phyloP scores from a whole-genome alignment of 495 filamentous ascomycete genomes.

The Podospora fimiseda region DNA sequence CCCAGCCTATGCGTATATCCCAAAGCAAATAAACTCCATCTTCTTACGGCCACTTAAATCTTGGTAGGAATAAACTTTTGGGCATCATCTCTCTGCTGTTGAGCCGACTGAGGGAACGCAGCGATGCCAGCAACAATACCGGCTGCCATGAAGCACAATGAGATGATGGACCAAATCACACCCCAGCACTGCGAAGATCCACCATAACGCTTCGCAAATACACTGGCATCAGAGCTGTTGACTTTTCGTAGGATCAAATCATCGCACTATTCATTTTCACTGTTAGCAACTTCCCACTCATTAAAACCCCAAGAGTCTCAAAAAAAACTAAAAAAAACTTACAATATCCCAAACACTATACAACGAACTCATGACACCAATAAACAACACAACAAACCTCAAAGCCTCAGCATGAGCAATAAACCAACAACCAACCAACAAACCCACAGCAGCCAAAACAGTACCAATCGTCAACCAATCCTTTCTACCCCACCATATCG shows the following conservation, averaged over 20 bases:
- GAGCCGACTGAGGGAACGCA: conserved; percentile 62
- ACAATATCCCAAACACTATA: conserved; percentile 85
- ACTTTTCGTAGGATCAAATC: conserved; percentile 80
- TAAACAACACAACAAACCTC: conserved; percentile 71
- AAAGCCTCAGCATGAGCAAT: conserved; percentile 67
- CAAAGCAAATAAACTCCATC: no score
- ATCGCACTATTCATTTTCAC: conserved; percentile 46
- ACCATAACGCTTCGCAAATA: conserved; percentile 70
- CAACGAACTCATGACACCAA: conserved; percentile 70
- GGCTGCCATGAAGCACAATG: conserved; percentile 59
- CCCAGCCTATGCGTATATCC: no score
- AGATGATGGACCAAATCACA: conserved; percentile 68
- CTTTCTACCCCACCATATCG: conserved; percentile 70
- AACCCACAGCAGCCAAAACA: conserved; percentile 58
- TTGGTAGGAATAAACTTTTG: conserved; percentile 54
- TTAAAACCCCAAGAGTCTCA: background rate
- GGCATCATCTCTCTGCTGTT: conserved; percentile 62
- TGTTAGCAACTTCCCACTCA: conserved; percentile 4
- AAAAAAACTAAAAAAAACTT: conserved; percentile 29
- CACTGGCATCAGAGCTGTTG: conserved; percentile 73
- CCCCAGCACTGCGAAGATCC: conserved; percentile 80
- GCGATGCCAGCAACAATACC: conserved; percentile 69
- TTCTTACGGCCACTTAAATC: conserved; percentile 19
- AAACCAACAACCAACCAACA: conserved; percentile 73
- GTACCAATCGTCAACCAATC: conserved; percentile 73